These are phyloP conservation scores for Leucocoprinus sp. DNA, from an alignment of 768 basidiomycete genomes.

Conservation along the genomic window DNA sequence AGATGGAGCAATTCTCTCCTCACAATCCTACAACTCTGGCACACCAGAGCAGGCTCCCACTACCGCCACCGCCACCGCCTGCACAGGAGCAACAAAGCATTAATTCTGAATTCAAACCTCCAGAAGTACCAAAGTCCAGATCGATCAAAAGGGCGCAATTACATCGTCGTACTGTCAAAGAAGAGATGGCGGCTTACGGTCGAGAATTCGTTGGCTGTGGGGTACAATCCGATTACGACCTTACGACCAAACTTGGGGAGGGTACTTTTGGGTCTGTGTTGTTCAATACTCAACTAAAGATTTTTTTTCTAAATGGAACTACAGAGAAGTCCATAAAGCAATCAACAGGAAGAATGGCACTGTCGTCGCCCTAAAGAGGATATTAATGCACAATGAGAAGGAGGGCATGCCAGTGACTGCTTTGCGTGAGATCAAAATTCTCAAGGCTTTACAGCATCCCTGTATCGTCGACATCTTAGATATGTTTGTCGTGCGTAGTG, in stretches of 20 bases:
- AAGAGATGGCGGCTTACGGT: conserved; percentile 64
- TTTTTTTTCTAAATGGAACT: conserved; percentile 1
- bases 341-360: conserved; percentile 51
- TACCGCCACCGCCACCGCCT: conserved; percentile 18
- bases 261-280: conserved; percentile 85
- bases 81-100: conserved; percentile 17
- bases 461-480: conserved; percentile 84
- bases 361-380: conserved; percentile 84
- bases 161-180: conserved; percentile 41
- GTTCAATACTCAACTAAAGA: conserved; percentile 10
- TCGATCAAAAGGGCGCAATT: conserved; percentile 27
- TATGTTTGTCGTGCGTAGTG: conserved; percentile 84
- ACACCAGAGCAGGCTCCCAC: conserved; percentile 24
- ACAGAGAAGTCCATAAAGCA: conserved; percentile 88
- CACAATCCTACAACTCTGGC: conserved; percentile 22
- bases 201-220: conserved; percentile 64
- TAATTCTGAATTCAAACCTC: conserved; percentile 17
- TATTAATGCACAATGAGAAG: conserved; percentile 93
- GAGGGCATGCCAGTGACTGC: conserved; percentile 98
- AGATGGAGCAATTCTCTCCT: conserved; percentile 16
- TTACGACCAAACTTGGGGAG: conserved; percentile 86
- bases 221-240: conserved; percentile 64
- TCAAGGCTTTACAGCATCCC: conserved; percentile 82
- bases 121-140: conserved; percentile 19
- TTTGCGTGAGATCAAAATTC: conserved; percentile 91